phyloP scores from a whole-genome alignment of 2,329 filamentous ascomycete genomes.

The Nothopassalora personata region DNA sequence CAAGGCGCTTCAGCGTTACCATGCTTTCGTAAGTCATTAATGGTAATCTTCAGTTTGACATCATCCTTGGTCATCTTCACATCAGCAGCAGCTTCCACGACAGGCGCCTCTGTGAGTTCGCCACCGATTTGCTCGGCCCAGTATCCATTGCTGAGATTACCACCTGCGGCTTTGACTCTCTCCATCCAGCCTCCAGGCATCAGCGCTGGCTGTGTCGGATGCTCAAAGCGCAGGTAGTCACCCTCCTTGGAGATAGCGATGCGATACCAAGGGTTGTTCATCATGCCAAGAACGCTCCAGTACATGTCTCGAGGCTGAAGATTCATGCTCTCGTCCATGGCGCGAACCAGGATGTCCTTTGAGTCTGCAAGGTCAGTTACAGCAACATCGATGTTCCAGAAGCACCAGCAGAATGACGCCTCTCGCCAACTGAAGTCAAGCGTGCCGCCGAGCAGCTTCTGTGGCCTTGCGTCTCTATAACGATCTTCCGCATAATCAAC shows the following conservation, averaged over 20 bases:
- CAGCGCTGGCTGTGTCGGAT: conserved; percentile 75
- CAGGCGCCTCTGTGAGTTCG: conserved; percentile 39
- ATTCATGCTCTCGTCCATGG: conserved; percentile 87
- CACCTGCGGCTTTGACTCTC: conserved; percentile 73
- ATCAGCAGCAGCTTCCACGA: conserved; percentile 53
- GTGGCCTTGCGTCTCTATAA: conserved; percentile 63
- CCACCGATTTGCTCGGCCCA: conserved; percentile 71
- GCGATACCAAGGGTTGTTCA: conserved; percentile 95
- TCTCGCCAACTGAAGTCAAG: conserved; percentile 80
- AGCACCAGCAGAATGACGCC: conserved; percentile 83
- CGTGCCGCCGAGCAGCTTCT: conserved; percentile 66
- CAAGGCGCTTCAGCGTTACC: conserved; percentile 63
- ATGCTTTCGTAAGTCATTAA: conserved; percentile 68
- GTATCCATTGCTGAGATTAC: conserved; percentile 71
- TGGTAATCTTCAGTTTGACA: conserved; percentile 57
- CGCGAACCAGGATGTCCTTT: conserved; percentile 71
- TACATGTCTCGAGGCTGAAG: conserved; percentile 90
- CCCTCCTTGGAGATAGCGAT: conserved; percentile 68
- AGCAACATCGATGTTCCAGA: conserved; percentile 71
- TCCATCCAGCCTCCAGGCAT: conserved; percentile 91
- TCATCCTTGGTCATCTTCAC: conserved; percentile 72
- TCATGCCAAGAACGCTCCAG: conserved; percentile 93
- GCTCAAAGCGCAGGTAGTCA: conserved; percentile 68
- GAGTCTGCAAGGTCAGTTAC: conserved; percentile 57
- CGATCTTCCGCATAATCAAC: conserved; percentile 80